Base-by-base conservation (phyloP, 2,329 filamentous ascomycete species). In the Cladophialophora exuberans region DNA sequence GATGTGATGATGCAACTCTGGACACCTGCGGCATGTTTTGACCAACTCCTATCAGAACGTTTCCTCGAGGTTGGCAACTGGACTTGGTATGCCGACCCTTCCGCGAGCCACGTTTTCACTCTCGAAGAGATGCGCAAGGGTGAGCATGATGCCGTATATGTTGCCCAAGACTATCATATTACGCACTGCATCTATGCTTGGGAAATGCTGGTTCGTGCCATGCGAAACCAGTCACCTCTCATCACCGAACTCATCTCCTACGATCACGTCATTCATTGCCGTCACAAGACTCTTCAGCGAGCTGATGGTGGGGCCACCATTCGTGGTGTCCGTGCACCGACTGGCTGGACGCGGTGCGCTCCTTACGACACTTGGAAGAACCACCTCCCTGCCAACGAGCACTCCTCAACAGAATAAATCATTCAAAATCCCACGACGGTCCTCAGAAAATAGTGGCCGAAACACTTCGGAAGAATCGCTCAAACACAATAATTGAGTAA, bases 1-100 rank as follows among this genome's bases (percentile, higher is more conserved):
- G 62, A 64, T 42, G 62, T 64, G 20, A 64, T 64, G 62, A 64
- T 64, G 62, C 61, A 63, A 38, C 56, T 61, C 33, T 64, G 62
- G 62, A 63, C 54, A 2, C 61, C 61, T 9, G 47, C 52, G 3
- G 59, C 25, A 23, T 64, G 62, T 56, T 62, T 57, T 39, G 61
- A 64, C 42, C 48, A 52, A 33, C 10, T 48, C 9, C 53, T 64
- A 4, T 60, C 59, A 6, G 57, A 64, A 22, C 59, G 57, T 5
- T 64, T 63, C 54, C 59, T 64, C 6, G 50, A 56, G 3, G 53
- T 54, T 3, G 62, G 62, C 46, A 64, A 64, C 46, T 64, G 62
- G 62, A 64, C 62, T 28, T 64, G 62, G 62, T 64, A 60, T 17
- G 60, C 61, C 2, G 57, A 64, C 42, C 36, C 59, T 3, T 31